Conservation (phyloP, 345 rosid species). For the Populus davidiana region DNA sequence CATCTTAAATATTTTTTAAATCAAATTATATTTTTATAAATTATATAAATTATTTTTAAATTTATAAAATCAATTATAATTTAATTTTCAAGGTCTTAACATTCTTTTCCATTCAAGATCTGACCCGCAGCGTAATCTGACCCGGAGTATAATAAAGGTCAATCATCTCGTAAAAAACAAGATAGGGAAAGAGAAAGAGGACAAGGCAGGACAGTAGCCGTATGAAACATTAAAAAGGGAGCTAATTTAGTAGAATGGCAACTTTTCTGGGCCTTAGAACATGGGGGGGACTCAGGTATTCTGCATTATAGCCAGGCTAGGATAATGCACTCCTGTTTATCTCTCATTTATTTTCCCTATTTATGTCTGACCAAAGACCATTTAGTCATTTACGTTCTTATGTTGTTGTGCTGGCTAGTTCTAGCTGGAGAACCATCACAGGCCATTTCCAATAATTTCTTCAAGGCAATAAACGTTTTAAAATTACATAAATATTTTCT, state of each 20-base stretch:
- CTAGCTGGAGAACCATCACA: not conserved
- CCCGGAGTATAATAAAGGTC: no score
- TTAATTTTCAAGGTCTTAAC: no score
- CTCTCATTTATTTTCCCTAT: not conserved
- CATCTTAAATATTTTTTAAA: no score
- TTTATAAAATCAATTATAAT: no score
- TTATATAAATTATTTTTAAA: no score
- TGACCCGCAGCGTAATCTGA: no score
- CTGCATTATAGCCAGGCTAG: not conserved
- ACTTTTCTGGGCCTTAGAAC: slow-evolving; percentile 17
- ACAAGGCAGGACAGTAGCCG: slow-evolving; percentile 16
- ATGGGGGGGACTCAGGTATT: not conserved
- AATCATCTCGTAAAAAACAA: no score
- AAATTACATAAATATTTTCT: no score
- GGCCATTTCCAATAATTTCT: not conserved
- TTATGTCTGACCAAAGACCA: not conserved
- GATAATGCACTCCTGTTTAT: not conserved
- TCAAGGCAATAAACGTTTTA: not conserved
- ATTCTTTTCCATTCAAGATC: no score
- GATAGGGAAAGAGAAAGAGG: not conserved
- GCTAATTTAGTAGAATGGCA: not conserved
- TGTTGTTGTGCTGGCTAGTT: not conserved
- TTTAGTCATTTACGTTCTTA: not conserved
- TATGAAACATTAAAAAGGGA: not conserved
- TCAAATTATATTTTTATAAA: no score